Conservation (phyloP, 192 early-diverging fungal species). For the Spizellomyces punctatus region DNA sequence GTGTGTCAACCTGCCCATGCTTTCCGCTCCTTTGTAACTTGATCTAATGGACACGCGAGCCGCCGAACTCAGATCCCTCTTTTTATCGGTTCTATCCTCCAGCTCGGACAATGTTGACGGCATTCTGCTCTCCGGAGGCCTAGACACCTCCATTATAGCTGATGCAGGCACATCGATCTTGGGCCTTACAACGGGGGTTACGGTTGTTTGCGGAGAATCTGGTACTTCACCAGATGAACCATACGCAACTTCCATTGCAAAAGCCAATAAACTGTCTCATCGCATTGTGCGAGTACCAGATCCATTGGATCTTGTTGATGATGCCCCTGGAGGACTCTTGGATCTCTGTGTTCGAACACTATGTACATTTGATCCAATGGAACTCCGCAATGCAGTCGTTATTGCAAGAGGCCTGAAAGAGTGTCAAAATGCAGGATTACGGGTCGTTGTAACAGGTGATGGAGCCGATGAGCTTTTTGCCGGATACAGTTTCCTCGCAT, state of each 20-base stretch:
- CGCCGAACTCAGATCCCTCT: not conserved
- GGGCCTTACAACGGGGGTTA: conserved; percentile 51
- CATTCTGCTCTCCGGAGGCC: conserved; percentile 64
- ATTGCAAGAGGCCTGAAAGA: conserved; percentile 54
- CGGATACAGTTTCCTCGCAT: conserved; percentile 65
- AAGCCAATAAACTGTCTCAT: conserved; percentile 46
- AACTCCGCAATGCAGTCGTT: conserved; percentile 65
- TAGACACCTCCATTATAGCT: conserved; percentile 70
- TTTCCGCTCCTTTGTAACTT: not conserved
- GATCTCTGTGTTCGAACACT: conserved; percentile 56
- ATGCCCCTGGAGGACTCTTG: conserved; percentile 32
- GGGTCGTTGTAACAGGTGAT: conserved; percentile 62
- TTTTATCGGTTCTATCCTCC: not conserved
- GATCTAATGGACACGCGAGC: not conserved
- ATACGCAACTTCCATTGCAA: conserved; percentile 54
- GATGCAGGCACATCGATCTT: conserved; percentile 42
- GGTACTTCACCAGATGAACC: conserved; percentile 51
- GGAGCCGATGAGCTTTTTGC: conserved; percentile 75
- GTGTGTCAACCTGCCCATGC: not conserved
- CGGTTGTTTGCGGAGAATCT: conserved; percentile 37
- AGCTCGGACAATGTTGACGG: not conserved
- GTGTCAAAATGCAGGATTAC: conserved; percentile 49
- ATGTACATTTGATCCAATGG: conserved; percentile 73
- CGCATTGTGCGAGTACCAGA: conserved; percentile 49
- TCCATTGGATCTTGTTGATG: conserved; percentile 35